phyloP scores from a whole-genome alignment of 768 basidiomycete genomes.

The Termitomyces sp. region DNA sequence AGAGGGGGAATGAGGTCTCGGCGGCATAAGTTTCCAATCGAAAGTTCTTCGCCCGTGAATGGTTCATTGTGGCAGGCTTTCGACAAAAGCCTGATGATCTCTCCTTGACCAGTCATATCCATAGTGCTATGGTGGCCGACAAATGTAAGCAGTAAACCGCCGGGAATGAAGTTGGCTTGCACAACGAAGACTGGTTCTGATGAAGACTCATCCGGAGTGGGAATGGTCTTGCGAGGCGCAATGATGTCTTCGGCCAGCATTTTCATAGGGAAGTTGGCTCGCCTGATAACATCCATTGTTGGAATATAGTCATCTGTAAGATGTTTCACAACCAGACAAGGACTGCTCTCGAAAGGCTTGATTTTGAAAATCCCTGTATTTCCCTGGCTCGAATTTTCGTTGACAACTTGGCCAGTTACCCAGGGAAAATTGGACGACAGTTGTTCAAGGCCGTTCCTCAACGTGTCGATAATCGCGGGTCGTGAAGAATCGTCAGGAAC shows the following conservation, averaged over 20 bases:
- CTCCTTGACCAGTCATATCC: slow-evolving; percentile 25
- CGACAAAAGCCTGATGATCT: slow-evolving; percentile 19
- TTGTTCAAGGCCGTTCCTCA: slow-evolving; percentile 20
- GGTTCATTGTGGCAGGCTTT: slow-evolving; percentile 20
- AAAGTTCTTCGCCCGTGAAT: slow-evolving; percentile 19
- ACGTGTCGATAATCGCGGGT: slow-evolving; percentile 9
- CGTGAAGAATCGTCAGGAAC: slow-evolving; percentile 9
- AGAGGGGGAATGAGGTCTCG: slow-evolving; percentile 11
- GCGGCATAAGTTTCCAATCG: slow-evolving; percentile 16
- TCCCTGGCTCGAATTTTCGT: slow-evolving; percentile 10
- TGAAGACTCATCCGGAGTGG: slow-evolving; percentile 10
- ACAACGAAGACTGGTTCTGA: slow-evolving; percentile 21
- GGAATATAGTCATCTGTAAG: slow-evolving; percentile 15
- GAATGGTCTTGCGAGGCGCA: slow-evolving; percentile 21
- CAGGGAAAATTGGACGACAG: slow-evolving; percentile 22
- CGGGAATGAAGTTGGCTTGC: slow-evolving; percentile 22
- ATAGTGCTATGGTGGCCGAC: slow-evolving; percentile 21
- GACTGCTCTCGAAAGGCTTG: background rate
- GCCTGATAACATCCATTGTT: slow-evolving; percentile 19
- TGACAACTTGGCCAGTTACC: slow-evolving; percentile 23
- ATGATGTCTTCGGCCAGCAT: slow-evolving; percentile 23
- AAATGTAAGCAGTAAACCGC: slow-evolving; percentile 23
- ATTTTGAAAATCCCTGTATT: slow-evolving; percentile 18
- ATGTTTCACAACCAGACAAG: slow-evolving; percentile 21
- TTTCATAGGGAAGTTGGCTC: slow-evolving; percentile 19